Percentiles rank a stretch among this genome's conserved stretches.
phyloP scores from a whole-genome alignment of 805 yeast genomes.

The Saccharomycopsis capsularis region DNA sequence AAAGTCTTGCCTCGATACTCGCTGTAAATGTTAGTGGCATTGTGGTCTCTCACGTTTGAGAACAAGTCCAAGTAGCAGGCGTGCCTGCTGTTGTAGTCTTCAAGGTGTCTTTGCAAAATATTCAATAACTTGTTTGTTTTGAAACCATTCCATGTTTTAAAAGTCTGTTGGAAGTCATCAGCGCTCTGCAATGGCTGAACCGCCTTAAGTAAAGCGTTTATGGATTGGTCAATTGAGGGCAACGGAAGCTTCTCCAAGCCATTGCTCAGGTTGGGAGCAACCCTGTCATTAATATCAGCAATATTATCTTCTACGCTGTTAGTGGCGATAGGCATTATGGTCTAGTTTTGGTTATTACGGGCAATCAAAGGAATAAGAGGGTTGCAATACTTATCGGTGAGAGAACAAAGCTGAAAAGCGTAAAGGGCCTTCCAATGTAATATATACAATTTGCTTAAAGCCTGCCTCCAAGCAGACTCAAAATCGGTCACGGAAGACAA shows the following conservation, averaged over 20 bases:
- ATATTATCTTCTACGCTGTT: too few species aligned
- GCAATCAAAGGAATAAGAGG: too few species aligned
- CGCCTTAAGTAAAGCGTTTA: conserved; percentile 46
- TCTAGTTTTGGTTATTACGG: too few species aligned
- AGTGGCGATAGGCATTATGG: too few species aligned
- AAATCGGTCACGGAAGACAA: too few species aligned
- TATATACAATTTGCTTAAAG: too few species aligned
- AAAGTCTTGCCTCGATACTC: conserved; percentile 58
- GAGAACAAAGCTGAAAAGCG: too few species aligned
- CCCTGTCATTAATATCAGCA: not conserved
- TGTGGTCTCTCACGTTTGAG: conserved; percentile 33
- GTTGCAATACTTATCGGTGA: too few species aligned
- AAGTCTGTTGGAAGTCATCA: conserved; percentile 44
- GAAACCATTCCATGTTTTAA: conserved; percentile 40
- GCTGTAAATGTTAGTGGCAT: conserved; percentile 53
- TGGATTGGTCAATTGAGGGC: conserved; percentile 46
- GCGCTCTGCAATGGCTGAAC: conserved; percentile 51
- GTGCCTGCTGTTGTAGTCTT: conserved; percentile 37
- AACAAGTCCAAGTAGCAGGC: conserved; percentile 49
- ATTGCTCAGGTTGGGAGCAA: not conserved
- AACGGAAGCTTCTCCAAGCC: conserved; percentile 41
- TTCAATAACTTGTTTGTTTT: conserved; percentile 35
- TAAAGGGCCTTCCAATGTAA: too few species aligned
- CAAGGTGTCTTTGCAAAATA: conserved; percentile 48
- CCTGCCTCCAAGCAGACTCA: too few species aligned